Evolutionary conservation across 331 rosid species (phyloP).

Genomic region (Malus hybrid): DNA sequence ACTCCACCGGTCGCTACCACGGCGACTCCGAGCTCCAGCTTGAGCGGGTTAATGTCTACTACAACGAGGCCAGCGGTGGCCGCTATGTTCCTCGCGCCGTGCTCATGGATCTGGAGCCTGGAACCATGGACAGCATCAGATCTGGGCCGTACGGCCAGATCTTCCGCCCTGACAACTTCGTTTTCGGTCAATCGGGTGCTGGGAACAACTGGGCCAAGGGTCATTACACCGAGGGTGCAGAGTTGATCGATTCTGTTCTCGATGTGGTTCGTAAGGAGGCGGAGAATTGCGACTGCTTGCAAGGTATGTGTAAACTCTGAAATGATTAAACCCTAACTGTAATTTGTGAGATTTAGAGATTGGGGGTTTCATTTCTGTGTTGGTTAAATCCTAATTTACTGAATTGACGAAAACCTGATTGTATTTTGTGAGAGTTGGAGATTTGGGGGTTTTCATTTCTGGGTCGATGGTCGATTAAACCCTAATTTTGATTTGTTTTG

Average conservation of each 20-base stretch:
- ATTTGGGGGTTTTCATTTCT: not conserved
- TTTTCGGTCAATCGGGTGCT: conserved; percentile 65
- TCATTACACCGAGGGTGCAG: conserved; percentile 73
- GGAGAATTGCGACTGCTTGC: conserved; percentile 71
- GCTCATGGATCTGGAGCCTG: conserved; percentile 84
- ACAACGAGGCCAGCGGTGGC: conserved; percentile 68
- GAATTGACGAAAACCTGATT: not conserved
- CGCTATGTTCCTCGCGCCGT: conserved; percentile 65
- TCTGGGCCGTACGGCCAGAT: conserved; percentile 72
- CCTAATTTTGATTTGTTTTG: not conserved
- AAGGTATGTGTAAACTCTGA: conserved; percentile 30
- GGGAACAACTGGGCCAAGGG: conserved; percentile 81
- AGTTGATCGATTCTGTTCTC: conserved; percentile 64
- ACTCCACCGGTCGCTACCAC: conserved; percentile 51
- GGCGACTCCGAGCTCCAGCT: conserved; percentile 67
- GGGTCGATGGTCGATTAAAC: not conserved
- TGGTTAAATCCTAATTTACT: not conserved
- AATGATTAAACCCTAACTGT: not conserved
- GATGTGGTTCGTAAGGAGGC: conserved; percentile 77
- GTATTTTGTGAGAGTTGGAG: not conserved
- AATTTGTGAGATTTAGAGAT: not conserved
- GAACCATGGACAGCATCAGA: conserved; percentile 69
- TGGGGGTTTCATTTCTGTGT: not conserved
- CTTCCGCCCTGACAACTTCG: conserved; percentile 70
- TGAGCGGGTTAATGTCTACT: conserved; percentile 70